Percentiles rank a stretch among this genome's conserved stretches.
Evolutionary conservation across 148 eudicot species (phyloP).

Genomic region (Fagopyrum homotropicum): DNA sequence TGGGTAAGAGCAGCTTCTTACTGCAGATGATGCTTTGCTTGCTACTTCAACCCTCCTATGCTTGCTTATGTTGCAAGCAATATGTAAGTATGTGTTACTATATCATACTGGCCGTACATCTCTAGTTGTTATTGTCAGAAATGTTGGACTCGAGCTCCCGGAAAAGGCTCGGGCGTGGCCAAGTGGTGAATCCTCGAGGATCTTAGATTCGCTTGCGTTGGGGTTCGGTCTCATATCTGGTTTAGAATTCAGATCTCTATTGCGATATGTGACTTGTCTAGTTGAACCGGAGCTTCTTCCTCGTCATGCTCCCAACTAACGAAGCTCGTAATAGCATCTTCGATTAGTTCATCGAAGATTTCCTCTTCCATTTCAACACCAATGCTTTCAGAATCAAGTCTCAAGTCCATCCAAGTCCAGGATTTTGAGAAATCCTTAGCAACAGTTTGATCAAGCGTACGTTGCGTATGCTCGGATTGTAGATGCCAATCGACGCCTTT

Average conservation of each 20-base stretch:
- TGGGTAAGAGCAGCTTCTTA: not conserved
- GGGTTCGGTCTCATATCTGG: not conserved
- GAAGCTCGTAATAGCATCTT: slow-evolving; percentile 42
- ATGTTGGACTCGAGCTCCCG: not conserved
- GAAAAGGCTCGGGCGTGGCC: not conserved
- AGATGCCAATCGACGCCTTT: slow-evolving; percentile 55
- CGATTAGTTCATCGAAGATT: slow-evolving; percentile 56
- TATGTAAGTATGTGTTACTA: not conserved
- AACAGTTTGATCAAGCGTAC: slow-evolving; percentile 58
- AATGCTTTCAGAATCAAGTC: slow-evolving; percentile 33
- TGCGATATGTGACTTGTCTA: not conserved
- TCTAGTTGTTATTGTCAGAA: slow-evolving; percentile 7
- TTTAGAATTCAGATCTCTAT: not conserved
- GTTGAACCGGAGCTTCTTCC: not conserved
- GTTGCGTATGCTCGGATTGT: slow-evolving; percentile 26
- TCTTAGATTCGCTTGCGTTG: not conserved
- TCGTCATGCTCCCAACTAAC: not conserved
- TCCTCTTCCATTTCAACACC: slow-evolving; percentile 50
- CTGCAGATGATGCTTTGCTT: slow-evolving; percentile 5
- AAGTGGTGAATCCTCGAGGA: too few species aligned
- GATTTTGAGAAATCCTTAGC: slow-evolving; percentile 34
- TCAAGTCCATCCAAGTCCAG: slow-evolving; percentile 49
- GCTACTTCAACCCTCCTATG: not conserved
- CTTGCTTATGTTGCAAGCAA: slow-evolving; percentile 4
- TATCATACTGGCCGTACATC: not conserved